Evolutionary conservation across 805 yeast species (phyloP), one percentile per base, ranked within the genome.

Genomic region (Grigorovia jiainica): DNA sequence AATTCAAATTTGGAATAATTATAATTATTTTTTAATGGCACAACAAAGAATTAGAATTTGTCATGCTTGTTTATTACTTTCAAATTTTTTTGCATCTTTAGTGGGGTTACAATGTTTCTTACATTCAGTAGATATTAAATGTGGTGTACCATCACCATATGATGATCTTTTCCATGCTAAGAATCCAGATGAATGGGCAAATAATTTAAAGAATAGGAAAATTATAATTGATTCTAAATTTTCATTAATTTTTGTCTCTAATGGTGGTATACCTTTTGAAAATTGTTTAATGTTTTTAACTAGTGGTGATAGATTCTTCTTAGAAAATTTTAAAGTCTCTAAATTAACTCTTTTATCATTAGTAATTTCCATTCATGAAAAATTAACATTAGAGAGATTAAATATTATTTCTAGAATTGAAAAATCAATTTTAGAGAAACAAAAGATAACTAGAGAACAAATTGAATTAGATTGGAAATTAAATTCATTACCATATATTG

Each of bases 31-130:
- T 52, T 71, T 87, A 31, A 67, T 71, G 40, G 74, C 79, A 20
- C 96, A 89, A 63, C 75, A 87, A 27, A 80, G 92, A 44, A 73
- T 77, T 21, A 73, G 97, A 52, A 81, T 87, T 0, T 72, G 83
- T 55, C 86, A 82, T 51, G 76, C 77, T 30, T 70, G 79, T 10
- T 70, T 80, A 48, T 69, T 78, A 38, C 68, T 80, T 17, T 73
- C 82, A 8, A 73, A 79, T 15, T 51, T 79, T 45, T 68, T 79
- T 45, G 72, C 82, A 7, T 62, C 72, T 1, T 52, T 69, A 46
- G 67, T 69, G 34, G 75, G 73, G 7, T 46, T 68, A 23, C 70
- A 68, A 40, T 67, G 69, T 43, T 59, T 67, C 6, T 53, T 70
- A 39, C 72, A 67, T 46, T 66, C 72, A 2, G 56, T 67, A 39